Percentiles rank a stretch among this genome's conserved stretches.
phyloP scores from a whole-genome alignment of 208 protist genomes.

The Crithidia bombi region DNA sequence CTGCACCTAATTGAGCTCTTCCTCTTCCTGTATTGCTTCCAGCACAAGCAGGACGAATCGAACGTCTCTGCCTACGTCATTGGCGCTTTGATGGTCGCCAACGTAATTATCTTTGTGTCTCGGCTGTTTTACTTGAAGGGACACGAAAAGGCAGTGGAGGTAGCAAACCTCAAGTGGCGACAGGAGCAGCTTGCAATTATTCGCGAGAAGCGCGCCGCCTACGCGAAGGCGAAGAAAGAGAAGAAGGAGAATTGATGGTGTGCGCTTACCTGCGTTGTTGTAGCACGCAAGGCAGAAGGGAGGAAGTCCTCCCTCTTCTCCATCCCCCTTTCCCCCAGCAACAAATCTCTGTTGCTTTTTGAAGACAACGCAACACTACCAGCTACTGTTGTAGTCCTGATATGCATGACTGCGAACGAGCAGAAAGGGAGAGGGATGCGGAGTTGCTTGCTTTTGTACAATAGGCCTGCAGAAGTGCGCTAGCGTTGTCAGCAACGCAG shows the following conservation, averaged over 20 bases:
- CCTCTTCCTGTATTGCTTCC: conserved; percentile 36
- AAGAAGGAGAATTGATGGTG: conserved; percentile 33
- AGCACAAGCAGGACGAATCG: conserved; percentile 26
- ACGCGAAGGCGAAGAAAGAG: conserved; percentile 25
- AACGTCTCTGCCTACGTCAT: conserved; percentile 24
- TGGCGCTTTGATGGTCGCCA: conserved; percentile 35
- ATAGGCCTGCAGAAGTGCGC: background rate
- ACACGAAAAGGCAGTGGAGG: conserved; percentile 5
- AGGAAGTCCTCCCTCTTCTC: no score
- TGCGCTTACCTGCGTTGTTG: no score
- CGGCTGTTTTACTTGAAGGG: conserved; percentile 24
- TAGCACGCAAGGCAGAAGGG: no score
- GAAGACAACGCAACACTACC: no score
- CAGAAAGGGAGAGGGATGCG: background rate
- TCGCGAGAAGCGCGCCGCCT: conserved; percentile 40
- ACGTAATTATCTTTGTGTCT: conserved; percentile 33
- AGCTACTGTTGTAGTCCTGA: no score
- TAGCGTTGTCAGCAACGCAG: background rate
- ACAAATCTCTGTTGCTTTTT: no score
- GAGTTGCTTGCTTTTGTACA: background rate
- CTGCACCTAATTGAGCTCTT: conserved; percentile 44
- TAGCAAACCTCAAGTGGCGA: conserved; percentile 26
- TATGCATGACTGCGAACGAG: no score
- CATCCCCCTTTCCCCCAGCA: no score
- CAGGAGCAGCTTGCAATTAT: conserved; percentile 40